Evolutionary conservation across 495 filamentous ascomycete species (phyloP), one percentile per base, ranked within the genome.

Genomic region (Stereocaulon alpinum): DNA sequence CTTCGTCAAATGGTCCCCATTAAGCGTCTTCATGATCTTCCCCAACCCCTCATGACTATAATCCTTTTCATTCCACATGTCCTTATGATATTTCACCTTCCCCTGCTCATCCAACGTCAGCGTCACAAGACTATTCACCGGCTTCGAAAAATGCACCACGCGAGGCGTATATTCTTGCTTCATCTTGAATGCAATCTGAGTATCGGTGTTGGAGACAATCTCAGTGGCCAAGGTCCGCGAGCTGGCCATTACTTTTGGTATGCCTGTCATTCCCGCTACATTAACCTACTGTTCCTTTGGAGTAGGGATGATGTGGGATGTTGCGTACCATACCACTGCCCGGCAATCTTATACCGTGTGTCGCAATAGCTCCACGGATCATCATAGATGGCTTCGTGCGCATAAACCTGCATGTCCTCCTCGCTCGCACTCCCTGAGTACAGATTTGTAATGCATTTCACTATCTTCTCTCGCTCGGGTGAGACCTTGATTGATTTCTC

Each of bases 1-100:
- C 44, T 66, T 67, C 15, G 71, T 77, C 63, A 77, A 66, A 55
- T 75, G 61, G 60, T 76, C 75, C 12, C 76, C 74, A 68, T 80
- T 78, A 49, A 78, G 58, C 58, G 70, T 74, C 71, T 78, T 77
- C 61, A 77, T 63, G 11, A 73, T 51, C 64, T 72, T 75, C 9
- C 76, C 76, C 34, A 78, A 29, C 6, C 76, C 77, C 49, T 76
- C 71, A 65, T 80, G 73, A 52, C 69, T 75, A 62, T 77, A 78
- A 56, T 76, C 74, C 64, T 77, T 78, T 56, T 76, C 68, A 56
- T 77, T 77, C 76, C 73, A 80, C 75, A 74, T 74, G 62, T 77
- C 75, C 63, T 79, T 77, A 60, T 79, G 74, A 64, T 77, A 78
- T 54, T 67, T 69, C 6, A 77, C 76, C 62, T 73, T 76, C 14